These are phyloP conservation scores for Suillus weaverae DNA, from an alignment of 768 basidiomycete genomes.

Conservation along the genomic window DNA sequence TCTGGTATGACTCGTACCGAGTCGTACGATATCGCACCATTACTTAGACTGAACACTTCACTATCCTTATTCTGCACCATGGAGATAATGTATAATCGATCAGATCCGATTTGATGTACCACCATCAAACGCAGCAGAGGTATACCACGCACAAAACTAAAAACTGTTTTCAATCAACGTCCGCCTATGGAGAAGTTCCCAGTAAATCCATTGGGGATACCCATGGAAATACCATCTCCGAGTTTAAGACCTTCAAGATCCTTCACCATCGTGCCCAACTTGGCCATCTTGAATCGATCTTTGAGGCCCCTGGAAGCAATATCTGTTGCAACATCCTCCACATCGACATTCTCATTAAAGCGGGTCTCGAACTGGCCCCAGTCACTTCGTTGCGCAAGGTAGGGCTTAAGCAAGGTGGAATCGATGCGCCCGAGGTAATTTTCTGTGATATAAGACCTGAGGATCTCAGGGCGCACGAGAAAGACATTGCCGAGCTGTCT, in stretches of 20 bases:
- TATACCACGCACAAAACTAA: neutral
- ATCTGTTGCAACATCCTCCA: constrained; percentile 41
- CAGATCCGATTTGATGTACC: neutral
- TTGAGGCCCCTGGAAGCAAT: constrained; percentile 49
- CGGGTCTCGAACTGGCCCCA: constrained; percentile 85
- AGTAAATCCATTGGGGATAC: constrained; percentile 57
- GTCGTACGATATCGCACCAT: neutral
- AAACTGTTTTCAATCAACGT: constrained; percentile 40
- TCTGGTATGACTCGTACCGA: neutral
- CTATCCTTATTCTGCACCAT: neutral
- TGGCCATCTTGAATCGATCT: constrained; percentile 60
- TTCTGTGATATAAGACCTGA: constrained; percentile 94
- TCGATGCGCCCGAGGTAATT: constrained; percentile 93
- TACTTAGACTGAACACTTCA: neutral
- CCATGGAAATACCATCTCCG: constrained; percentile 57
- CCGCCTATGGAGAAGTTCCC: constrained; percentile 52
- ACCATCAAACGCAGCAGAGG: neutral
- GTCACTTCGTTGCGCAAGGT: constrained; percentile 87
- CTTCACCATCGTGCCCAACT: constrained; percentile 85
- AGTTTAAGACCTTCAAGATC: constrained; percentile 71
- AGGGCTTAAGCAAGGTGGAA: constrained; percentile 80
- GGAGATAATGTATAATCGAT: neutral
- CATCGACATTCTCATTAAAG: constrained; percentile 61
- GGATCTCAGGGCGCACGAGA: constrained; percentile 92
- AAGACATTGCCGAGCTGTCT: constrained; percentile 97